Evolutionary conservation across 495 filamentous ascomycete genomes (phyloP).

Genomic region (Melanomma pulvis-pyrius): DNA sequence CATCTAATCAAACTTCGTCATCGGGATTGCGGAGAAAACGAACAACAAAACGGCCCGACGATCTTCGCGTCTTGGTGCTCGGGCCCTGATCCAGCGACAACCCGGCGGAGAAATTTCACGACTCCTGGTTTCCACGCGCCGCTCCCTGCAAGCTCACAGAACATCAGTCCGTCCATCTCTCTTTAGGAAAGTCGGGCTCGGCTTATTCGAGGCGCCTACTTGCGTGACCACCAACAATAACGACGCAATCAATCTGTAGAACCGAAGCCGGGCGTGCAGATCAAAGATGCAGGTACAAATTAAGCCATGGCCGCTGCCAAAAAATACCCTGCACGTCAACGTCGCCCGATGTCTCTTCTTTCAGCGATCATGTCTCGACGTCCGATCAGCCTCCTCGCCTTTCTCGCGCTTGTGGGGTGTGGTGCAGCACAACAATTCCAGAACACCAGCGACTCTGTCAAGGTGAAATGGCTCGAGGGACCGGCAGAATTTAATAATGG

Average conservation of each 20-base stretch:
- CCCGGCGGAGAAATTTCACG: background rate
- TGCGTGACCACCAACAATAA: background rate
- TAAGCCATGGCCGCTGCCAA: background rate
- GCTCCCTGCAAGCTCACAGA: background rate
- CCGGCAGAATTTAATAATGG: background rate
- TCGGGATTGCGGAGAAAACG: no score
- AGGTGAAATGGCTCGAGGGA: slow-evolving; percentile 17
- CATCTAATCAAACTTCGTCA: no score
- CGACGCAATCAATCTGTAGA: background rate
- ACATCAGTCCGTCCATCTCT: background rate
- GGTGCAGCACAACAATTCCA: background rate
- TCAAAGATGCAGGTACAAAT: background rate
- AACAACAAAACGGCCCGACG: background rate
- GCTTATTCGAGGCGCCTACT: background rate
- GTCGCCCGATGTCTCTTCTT: background rate
- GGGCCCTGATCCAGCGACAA: background rate
- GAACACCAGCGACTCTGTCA: background rate
- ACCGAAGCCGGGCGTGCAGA: background rate
- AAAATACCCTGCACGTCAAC: background rate
- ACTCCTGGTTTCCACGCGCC: no score
- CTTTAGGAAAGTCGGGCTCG: background rate
- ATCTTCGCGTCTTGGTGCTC: background rate
- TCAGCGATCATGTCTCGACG: background rate
- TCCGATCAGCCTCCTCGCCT: background rate
- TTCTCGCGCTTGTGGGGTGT: background rate